Percentiles rank a stretch among this genome's conserved stretches.
Conservation (phyloP, 2,329 filamentous ascomycete genomes). For the Westerdykella aurantiaca region DNA sequence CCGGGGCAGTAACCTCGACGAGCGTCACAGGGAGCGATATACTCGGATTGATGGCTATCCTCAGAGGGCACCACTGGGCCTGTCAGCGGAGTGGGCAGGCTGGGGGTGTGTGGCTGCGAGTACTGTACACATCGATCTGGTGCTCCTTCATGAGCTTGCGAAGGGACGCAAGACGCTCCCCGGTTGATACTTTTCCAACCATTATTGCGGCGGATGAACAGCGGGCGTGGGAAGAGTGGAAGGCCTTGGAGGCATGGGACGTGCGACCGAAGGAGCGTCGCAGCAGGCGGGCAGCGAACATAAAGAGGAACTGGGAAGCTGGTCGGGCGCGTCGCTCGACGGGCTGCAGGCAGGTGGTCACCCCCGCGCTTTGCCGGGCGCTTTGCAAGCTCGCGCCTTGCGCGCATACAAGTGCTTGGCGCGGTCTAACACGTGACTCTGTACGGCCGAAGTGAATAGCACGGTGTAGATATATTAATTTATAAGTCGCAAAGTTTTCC, state of each 20-base stretch:
- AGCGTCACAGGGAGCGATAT: conserved; percentile 92
- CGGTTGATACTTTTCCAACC: conserved; percentile 77
- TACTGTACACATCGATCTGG: conserved; percentile 90
- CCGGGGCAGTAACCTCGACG: conserved; percentile 56
- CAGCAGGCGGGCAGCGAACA: neutral
- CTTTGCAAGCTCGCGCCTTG: too few species aligned
- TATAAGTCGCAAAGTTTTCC: too few species aligned
- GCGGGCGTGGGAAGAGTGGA: conserved; percentile 27
- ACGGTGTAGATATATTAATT: too few species aligned
- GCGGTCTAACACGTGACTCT: too few species aligned
- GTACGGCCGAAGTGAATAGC: too few species aligned
- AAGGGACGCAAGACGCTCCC: conserved; percentile 66
- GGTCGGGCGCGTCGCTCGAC: too few species aligned
- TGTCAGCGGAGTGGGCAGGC: conserved; percentile 34
- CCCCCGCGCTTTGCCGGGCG: neutral
- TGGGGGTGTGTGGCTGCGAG: neutral
- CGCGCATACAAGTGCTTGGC: too few species aligned
- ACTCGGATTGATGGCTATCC: conserved; percentile 96
- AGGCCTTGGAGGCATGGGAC: conserved; percentile 13
- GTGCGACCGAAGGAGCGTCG: neutral
- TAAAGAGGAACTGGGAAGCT: neutral
- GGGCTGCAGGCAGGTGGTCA: neutral
- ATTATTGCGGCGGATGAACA: conserved; percentile 36
- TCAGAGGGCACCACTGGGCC: conserved; percentile 83
- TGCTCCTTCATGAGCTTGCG: conserved; percentile 81